phyloP scores from a whole-genome alignment of 345 rosid genomes.

The Ceriops zippeliana region DNA sequence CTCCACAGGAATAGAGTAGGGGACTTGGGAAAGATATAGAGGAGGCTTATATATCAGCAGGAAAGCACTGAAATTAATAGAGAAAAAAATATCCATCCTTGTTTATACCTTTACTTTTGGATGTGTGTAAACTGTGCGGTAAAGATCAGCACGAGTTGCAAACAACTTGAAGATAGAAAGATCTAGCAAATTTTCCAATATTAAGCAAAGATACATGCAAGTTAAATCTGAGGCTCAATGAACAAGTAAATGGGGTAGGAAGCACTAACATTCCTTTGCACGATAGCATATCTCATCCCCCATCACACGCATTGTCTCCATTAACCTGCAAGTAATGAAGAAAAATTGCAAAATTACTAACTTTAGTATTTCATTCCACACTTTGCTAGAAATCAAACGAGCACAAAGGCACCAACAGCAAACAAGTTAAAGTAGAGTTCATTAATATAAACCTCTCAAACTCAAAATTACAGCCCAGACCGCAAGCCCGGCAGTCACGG shows the following conservation, averaged over 20 bases:
- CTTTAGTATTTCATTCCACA: background rate
- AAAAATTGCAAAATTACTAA: conserved; percentile 9
- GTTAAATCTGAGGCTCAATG: conserved; percentile 1
- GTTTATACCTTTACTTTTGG: conserved; percentile 83
- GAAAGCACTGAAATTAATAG: conserved; percentile 1
- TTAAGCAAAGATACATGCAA: conserved; percentile 9
- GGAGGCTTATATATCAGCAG: conserved; percentile 3
- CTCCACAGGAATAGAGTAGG: background rate
- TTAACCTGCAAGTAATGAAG: conserved; percentile 53
- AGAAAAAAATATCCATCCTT: background rate
- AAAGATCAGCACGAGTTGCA: conserved; percentile 85
- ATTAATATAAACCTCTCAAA: conserved; percentile 57
- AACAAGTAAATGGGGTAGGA: conserved; percentile 15
- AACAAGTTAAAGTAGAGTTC: conserved; percentile 12
- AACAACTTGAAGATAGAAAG: conserved; percentile 77
- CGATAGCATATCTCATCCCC: conserved; percentile 92
- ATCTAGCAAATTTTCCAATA: conserved; percentile 45
- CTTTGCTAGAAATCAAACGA: conserved; percentile 2
- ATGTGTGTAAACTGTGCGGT: conserved; percentile 89
- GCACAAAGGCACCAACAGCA: background rate
- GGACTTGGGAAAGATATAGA: background rate
- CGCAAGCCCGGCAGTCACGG: conserved; percentile 95
- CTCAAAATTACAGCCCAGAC: conserved; percentile 78
- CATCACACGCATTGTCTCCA: conserved; percentile 85
- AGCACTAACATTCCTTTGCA: conserved; percentile 85